These are phyloP conservation scores for Aureobasidium sp. DNA, from an alignment of 2,329 filamentous ascomycete species.

Conservation along the genomic window DNA sequence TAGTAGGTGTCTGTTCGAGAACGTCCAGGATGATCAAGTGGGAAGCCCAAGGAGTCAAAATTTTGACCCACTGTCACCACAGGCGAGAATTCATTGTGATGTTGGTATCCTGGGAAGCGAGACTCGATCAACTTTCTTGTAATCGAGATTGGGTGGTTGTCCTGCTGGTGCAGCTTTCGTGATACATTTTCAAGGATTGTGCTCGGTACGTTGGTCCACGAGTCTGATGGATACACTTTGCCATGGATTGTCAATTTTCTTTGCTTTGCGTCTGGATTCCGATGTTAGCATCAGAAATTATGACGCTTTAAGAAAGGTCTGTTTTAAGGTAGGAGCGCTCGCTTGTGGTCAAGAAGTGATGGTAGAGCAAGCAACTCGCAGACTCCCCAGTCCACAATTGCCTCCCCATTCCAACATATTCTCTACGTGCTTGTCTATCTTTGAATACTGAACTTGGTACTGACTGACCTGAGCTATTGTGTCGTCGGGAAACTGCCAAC, in stretches of 20 bases:
- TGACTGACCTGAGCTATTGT: slow-evolving; percentile 14
- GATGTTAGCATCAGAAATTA: neutral
- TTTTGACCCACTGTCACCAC: slow-evolving; percentile 82
- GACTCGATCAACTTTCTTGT: slow-evolving; percentile 90
- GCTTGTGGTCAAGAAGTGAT: neutral
- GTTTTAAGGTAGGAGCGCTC: neutral
- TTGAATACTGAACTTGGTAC: neutral
- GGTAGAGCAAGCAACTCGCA: neutral
- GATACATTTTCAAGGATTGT: slow-evolving; percentile 68
- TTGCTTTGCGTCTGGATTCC: neutral
- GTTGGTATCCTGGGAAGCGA: slow-evolving; percentile 70
- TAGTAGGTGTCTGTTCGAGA: slow-evolving; percentile 93
- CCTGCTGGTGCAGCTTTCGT: slow-evolving; percentile 79
- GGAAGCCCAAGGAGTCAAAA: slow-evolving; percentile 95
- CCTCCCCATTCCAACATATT: too few species aligned
- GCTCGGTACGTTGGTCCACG: slow-evolving; percentile 77
- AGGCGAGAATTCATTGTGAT: slow-evolving; percentile 72
- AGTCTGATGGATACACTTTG: slow-evolving; percentile 59
- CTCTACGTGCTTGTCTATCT: neutral
- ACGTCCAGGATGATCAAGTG: slow-evolving; percentile 78
- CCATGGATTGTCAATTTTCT: slow-evolving; percentile 50
- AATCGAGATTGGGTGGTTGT: slow-evolving; percentile 83
- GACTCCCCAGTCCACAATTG: too few species aligned
- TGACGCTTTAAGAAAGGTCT: too few species aligned
- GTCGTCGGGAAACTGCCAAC: neutral